Evolutionary conservation across 1,139 yeast species (phyloP), one percentile per base, ranked within the genome.

Genomic region (Magnusiomyces tetraspermus): DNA sequence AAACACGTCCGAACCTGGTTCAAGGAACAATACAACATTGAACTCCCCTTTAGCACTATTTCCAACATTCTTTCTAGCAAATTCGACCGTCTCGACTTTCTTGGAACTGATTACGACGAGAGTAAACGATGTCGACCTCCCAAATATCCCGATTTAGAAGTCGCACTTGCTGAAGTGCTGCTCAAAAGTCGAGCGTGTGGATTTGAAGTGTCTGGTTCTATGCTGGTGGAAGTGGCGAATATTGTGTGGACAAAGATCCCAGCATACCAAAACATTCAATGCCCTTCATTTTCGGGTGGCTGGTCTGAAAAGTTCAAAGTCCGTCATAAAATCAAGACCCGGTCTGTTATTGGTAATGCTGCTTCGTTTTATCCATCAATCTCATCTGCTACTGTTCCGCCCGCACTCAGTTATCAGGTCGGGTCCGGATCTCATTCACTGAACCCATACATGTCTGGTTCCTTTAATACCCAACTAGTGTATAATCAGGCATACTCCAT

Each of bases 251-350:
- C 51, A 8, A 47, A 51, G 15, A 51, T 53, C 44, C 56, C 56
- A 13, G 49, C 51, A 15, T 53, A 53, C 45, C 52, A 38, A 11
- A 41, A 28, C 49, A 31, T 36, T 38, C 49, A 51, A 5, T 48
- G 44, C 15, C 56, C 56, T 21, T 31, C 52, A 6, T 45, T 53
- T 5, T 53, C 56, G 8, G 56, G 56, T 21, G 56, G 56, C 2
- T 53, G 56, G 56, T 53, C 51, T 42, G 56, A 53, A 38, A 53
- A 53, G 48, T 53, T 53, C 36, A 53, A 53, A 38, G 42, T 51
- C 3, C 47, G 56, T 11, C 56, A 53, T 48, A 49, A 53, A 10
- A 49, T 53, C 37, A 51, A 51, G 17, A 44, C 50, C 3, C 52
- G 52, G 37, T 49, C 48, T 15, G 51, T 51, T 5, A 52, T 49